Percentiles rank a stretch among this genome's conserved stretches.
These are phyloP conservation scores for Apiotrichum akiyoshidainum DNA, from an alignment of 1,284 basidiomycete species.

Conservation along the genomic window DNA sequence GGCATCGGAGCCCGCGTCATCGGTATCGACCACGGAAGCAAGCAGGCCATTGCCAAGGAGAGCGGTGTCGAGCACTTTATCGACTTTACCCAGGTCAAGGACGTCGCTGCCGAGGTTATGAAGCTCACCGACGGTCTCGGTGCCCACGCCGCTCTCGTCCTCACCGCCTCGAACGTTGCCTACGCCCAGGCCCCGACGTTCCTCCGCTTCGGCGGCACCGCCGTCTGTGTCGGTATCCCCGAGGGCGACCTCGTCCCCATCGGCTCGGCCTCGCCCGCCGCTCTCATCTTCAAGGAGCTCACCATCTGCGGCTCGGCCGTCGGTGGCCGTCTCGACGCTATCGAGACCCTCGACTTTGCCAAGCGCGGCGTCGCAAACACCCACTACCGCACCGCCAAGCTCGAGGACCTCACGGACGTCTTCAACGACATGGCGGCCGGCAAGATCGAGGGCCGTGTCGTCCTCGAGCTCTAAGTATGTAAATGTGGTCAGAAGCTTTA, in stretches of 20 bases:
- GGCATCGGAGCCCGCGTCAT: slow-evolving; percentile 15
- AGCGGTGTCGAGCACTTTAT: slow-evolving; percentile 76
- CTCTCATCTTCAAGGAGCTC: slow-evolving; percentile 17
- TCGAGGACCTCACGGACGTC: slow-evolving; percentile 14
- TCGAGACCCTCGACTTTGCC: slow-evolving; percentile 22
- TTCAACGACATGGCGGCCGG: slow-evolving; percentile 19
- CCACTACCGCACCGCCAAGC: slow-evolving; percentile 14
- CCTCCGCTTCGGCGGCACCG: slow-evolving; percentile 59
- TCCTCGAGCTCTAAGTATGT: slow-evolving; percentile 7
- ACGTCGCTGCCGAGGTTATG: slow-evolving; percentile 13
- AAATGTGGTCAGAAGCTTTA: background rate
- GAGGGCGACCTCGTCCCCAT: slow-evolving; percentile 35
- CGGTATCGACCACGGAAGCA: slow-evolving; percentile 20
- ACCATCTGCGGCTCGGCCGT: slow-evolving; percentile 12
- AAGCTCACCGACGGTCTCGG: slow-evolving; percentile 60
- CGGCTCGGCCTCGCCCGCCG: slow-evolving; percentile 3
- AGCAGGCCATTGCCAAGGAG: slow-evolving; percentile 62
- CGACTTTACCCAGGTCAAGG: slow-evolving; percentile 62
- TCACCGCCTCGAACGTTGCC: slow-evolving; percentile 55
- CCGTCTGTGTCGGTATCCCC: slow-evolving; percentile 73
- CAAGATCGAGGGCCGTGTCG: slow-evolving; percentile 18
- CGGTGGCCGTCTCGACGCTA: slow-evolving; percentile 12
- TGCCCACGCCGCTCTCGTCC: slow-evolving; percentile 69
- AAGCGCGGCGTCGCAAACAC: slow-evolving; percentile 11
- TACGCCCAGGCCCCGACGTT: slow-evolving; percentile 70